Percentiles rank a stretch among this genome's conserved stretches.
phyloP scores from a whole-genome alignment of 1,139 yeast species.

The Entelexis paramagnoliae region DNA sequence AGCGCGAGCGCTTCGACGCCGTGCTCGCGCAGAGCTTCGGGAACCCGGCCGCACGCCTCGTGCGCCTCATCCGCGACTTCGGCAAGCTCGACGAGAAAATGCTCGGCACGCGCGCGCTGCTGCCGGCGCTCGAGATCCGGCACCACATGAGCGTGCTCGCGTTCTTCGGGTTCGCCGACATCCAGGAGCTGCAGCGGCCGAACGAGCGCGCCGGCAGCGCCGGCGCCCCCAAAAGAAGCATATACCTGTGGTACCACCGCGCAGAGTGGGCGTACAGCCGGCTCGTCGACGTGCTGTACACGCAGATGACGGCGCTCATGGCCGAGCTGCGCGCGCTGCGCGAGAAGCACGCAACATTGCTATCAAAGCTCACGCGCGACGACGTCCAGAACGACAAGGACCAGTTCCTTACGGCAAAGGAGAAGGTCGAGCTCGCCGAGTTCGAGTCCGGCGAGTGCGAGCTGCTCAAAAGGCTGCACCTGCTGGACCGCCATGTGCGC shows the following conservation, averaged over 20 bases:
- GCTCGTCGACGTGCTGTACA: constrained; percentile 47
- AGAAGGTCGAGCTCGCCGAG: constrained; percentile 56
- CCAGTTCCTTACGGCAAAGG: constrained; percentile 62
- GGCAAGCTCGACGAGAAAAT: constrained; percentile 76
- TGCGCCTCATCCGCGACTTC: constrained; percentile 57
- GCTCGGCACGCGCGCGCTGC: constrained; percentile 61
- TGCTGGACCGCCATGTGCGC: constrained; percentile 33
- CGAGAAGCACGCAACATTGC: constrained; percentile 51
- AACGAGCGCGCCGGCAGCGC: constrained; percentile 46
- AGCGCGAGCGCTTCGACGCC: constrained; percentile 50
- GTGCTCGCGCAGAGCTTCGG: constrained; percentile 41
- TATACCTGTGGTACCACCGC: constrained; percentile 68
- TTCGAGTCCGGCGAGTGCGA: constrained; percentile 34
- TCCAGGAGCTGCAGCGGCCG: constrained; percentile 86
- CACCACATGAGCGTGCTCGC: constrained; percentile 34
- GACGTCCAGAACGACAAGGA: constrained; percentile 81
- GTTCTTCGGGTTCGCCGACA: constrained; percentile 34
- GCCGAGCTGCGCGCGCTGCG: constrained; percentile 49
- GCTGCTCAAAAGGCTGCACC: constrained; percentile 29
- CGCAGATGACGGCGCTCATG: constrained; percentile 58
- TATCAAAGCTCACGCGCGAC: constrained; percentile 74
- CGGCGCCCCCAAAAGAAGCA: constrained; percentile 71
- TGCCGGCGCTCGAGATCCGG: constrained; percentile 69
- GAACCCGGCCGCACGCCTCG: constrained; percentile 48
- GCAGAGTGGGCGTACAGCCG: constrained; percentile 42